A percentile compares a stretch with the other conserved stretches of the same genome.
These are phyloP conservation scores for Hypoxylon sp. DNA, from an alignment of 2,329 filamentous ascomycete genomes.

Conservation along the genomic window DNA sequence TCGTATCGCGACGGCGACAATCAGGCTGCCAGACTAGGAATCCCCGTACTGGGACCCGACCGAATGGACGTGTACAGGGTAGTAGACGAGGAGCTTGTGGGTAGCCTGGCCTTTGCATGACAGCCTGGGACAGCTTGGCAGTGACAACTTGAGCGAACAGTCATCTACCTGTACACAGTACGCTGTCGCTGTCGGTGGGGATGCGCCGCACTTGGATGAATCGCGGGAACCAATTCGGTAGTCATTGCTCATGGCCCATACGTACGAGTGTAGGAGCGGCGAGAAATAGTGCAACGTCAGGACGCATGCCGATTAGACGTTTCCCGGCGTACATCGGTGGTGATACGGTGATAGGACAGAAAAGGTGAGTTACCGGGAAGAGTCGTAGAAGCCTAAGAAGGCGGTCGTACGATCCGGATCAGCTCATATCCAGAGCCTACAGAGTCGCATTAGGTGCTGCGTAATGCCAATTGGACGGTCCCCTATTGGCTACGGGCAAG, in stretches of 20 bases:
- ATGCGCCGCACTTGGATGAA: background rate
- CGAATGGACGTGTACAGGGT: constrained; percentile 5
- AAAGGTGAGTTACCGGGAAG: constrained; percentile 19
- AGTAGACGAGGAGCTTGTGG: background rate
- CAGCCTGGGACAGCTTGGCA: too few relatives aligned
- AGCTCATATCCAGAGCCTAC: constrained; percentile 27
- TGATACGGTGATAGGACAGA: background rate
- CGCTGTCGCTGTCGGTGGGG: background rate
- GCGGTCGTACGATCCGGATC: constrained; percentile 37
- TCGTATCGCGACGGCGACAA: background rate
- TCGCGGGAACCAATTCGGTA: background rate
- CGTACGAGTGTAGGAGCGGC: too few relatives aligned
- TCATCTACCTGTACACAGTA: constrained; percentile 19
- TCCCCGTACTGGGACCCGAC: constrained; percentile 11
- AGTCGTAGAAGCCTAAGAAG: constrained; percentile 18
- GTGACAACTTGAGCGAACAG: constrained; percentile 10
- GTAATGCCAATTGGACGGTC: constrained; percentile 28
- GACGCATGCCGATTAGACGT: background rate
- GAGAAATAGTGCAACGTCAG: constrained; percentile 21
- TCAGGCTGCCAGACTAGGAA: constrained; percentile 6
- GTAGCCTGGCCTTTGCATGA: background rate
- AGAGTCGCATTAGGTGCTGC: constrained; percentile 28
- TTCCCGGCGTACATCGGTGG: background rate
- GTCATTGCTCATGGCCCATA: constrained; percentile 24
- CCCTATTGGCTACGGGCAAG: constrained; percentile 12